Percentiles rank a stretch among this genome's conserved stretches.
Evolutionary conservation across 1,284 basidiomycete species (phyloP).

Genomic region (Boletus smithii): DNA sequence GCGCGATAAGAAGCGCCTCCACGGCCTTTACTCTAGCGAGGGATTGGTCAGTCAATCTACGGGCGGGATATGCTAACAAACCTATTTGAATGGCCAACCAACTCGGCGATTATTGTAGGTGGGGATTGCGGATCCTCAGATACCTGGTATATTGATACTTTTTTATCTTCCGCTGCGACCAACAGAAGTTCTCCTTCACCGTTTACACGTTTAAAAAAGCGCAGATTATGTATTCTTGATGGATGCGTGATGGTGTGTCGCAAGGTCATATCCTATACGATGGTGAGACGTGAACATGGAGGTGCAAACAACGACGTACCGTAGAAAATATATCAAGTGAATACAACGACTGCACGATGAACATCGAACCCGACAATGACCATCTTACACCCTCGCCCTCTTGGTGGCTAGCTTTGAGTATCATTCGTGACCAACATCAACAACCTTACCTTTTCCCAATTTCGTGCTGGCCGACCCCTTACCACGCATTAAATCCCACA

Average conservation of each 20-base stretch:
- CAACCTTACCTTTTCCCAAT: conserved; percentile 69
- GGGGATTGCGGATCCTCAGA: conserved; percentile 38
- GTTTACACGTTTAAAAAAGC: conserved; percentile 60
- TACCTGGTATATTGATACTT: conserved; percentile 69
- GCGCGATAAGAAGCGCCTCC: conserved; percentile 55
- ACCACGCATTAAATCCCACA: conserved; percentile 99
- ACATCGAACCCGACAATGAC: conserved; percentile 71
- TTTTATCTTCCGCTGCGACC: conserved; percentile 84
- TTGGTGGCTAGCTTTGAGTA: conserved; percentile 32
- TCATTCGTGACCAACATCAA: neutral
- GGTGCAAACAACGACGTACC: conserved; percentile 43
- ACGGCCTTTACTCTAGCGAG: conserved; percentile 65
- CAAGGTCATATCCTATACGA: conserved; percentile 62
- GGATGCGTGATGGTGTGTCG: conserved; percentile 70
- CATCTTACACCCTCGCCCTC: conserved; percentile 89
- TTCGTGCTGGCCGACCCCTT: conserved; percentile 87
- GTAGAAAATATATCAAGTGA: conserved; percentile 81
- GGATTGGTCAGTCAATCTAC: neutral
- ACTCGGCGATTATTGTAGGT: conserved; percentile 55
- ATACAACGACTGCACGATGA: conserved; percentile 74
- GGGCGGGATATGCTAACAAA: conserved; percentile 32
- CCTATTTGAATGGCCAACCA: conserved; percentile 76
- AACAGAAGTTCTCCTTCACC: conserved; percentile 66
- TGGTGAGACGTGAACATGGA: conserved; percentile 2
- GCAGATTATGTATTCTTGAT: conserved; percentile 76